These are phyloP conservation scores for Suaeda aralocaspica DNA, from an alignment of 148 eudicot species.

Conservation along the genomic window DNA sequence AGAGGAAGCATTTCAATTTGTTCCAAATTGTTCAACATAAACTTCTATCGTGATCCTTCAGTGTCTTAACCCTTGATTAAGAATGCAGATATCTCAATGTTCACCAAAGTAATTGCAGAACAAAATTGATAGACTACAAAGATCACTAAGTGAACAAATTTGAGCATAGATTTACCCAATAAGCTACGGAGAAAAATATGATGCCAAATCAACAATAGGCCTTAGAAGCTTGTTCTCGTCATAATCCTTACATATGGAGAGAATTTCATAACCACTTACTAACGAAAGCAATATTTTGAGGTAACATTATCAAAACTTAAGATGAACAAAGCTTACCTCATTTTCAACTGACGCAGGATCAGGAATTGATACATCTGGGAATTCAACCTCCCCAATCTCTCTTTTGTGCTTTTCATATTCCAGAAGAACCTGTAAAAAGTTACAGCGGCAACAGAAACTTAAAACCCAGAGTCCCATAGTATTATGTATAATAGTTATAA, in stretches of 20 bases:
- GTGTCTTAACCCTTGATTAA: neutral
- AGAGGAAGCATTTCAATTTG: neutral
- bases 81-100: neutral
- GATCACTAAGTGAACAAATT: neutral
- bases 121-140: neutral
- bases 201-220: neutral
- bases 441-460: slow-evolving; percentile 8
- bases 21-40: neutral
- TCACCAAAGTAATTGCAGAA: neutral
- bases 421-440: slow-evolving; percentile 58
- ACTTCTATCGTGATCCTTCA: neutral
- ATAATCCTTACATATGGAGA: neutral
- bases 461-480: neutral
- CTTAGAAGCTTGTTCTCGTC: neutral
- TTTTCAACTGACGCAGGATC: slow-evolving; percentile 53
- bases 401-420: slow-evolving; percentile 75
- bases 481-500: neutral
- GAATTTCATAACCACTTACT: neutral
- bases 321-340: slow-evolving; percentile 41
- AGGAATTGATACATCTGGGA: slow-evolving; percentile 40
- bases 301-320: neutral
- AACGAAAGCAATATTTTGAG: neutral
- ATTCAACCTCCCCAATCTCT: slow-evolving; percentile 68
- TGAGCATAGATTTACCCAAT: neutral
- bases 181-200: neutral